Evolutionary conservation across 2,329 filamentous ascomycete species (phyloP).

Genomic region (Cyanodermella asteris): DNA sequence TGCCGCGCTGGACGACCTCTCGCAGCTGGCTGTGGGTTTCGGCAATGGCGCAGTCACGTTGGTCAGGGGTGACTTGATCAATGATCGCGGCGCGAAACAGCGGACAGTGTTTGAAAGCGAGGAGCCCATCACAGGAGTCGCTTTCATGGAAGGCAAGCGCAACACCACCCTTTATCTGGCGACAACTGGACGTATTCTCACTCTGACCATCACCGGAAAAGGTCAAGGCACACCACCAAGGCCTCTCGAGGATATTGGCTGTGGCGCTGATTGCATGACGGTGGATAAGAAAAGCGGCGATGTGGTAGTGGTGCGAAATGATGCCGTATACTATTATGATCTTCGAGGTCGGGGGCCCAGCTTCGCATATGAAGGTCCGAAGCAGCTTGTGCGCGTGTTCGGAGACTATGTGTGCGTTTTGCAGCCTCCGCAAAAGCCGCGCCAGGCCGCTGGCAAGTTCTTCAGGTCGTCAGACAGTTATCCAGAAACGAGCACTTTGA

Average conservation of each 20-base stretch:
- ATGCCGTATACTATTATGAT: conserved; percentile 88
- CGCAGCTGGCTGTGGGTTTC: conserved; percentile 86
- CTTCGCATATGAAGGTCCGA: conserved; percentile 77
- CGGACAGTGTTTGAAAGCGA: conserved; percentile 91
- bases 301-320: conserved; percentile 77
- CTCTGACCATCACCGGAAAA: conserved; percentile 64
- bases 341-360: conserved; percentile 67
- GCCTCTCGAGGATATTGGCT: conserved; percentile 73
- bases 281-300: conserved; percentile 60
- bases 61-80: conserved; percentile 79
- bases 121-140: conserved; percentile 82
- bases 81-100: conserved; percentile 85
- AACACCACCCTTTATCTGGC: conserved; percentile 73
- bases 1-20: conserved; percentile 64
- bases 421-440: conserved; percentile 46
- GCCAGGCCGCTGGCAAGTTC: conserved; percentile 32
- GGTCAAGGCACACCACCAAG: conserved; percentile 78
- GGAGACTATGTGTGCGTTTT: conserved; percentile 73
- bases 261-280: conserved; percentile 87
- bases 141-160: conserved; percentile 42
- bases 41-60: conserved; percentile 88
- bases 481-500: conserved; percentile 73
- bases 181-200: conserved; percentile 72
- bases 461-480: conserved; percentile 53
- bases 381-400: conserved; percentile 59